These are phyloP conservation scores for Calonectria ilicicola DNA, from an alignment of 2,329 filamentous ascomycete species.

Conservation along the genomic window DNA sequence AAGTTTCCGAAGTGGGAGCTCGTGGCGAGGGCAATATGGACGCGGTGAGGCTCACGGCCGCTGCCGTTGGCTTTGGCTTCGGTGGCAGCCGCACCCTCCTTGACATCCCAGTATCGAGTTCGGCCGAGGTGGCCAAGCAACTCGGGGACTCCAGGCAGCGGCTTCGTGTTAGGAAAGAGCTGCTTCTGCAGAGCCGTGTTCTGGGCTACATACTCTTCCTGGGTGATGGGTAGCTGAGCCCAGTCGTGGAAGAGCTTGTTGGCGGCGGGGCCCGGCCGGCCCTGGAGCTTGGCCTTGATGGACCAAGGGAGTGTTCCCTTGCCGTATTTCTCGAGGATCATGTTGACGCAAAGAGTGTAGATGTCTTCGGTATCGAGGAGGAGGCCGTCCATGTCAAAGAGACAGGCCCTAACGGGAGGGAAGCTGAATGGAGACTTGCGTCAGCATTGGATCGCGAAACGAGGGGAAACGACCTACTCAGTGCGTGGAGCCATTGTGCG, in stretches of 20 bases:
- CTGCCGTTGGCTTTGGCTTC: slow-evolving; percentile 32
- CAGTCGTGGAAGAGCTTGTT: slow-evolving; percentile 76
- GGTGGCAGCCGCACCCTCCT: slow-evolving; percentile 40
- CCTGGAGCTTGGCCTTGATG: slow-evolving; percentile 87
- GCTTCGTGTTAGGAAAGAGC: slow-evolving; percentile 79
- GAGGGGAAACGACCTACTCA: slow-evolving; percentile 52
- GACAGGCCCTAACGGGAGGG: slow-evolving; percentile 86
- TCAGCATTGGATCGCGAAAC: slow-evolving; percentile 12
- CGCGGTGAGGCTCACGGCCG: slow-evolving; percentile 49
- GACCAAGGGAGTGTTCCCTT: slow-evolving; percentile 87
- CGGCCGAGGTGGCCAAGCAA: slow-evolving; percentile 73
- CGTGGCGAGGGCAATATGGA: slow-evolving; percentile 89
- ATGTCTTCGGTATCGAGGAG: slow-evolving; percentile 93
- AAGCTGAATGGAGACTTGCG: slow-evolving; percentile 63
- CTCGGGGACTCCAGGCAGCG: slow-evolving; percentile 81
- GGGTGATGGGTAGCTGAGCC: slow-evolving; percentile 84
- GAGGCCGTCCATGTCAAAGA: slow-evolving; percentile 99
- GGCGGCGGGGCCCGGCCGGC: slow-evolving; percentile 65
- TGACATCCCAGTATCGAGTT: slow-evolving; percentile 62
- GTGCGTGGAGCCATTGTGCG: slow-evolving; percentile 56
- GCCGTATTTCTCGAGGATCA: slow-evolving; percentile 80
- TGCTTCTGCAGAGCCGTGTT: slow-evolving; percentile 74
- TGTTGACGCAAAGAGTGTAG: slow-evolving; percentile 87
- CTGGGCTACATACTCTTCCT: slow-evolving; percentile 73
- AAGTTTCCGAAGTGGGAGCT: slow-evolving; percentile 81